A percentile compares a stretch with the other conserved stretches of the same genome.
Conservation (phyloP, 2,329 filamentous ascomycete genomes). For the Tetracladium maxilliforme region DNA sequence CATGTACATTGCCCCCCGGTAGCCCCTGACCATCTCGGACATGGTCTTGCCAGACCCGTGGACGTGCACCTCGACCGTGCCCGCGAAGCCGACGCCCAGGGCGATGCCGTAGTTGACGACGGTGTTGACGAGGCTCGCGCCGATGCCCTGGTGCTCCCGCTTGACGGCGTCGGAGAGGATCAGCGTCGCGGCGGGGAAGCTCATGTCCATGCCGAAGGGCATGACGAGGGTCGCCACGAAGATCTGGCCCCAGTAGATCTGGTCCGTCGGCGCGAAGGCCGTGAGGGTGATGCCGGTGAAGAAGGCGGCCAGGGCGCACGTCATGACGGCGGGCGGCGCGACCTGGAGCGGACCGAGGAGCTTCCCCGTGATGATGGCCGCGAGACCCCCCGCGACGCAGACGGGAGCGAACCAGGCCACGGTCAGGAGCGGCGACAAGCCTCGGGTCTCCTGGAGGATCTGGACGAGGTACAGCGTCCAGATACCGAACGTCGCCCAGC, state of each 20-base stretch:
- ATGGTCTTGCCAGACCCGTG: slow-evolving; percentile 22
- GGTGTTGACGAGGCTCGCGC: slow-evolving; percentile 43
- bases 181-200: slow-evolving; percentile 45
- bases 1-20: slow-evolving; percentile 6
- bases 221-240: slow-evolving; percentile 44
- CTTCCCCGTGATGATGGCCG: slow-evolving; percentile 17
- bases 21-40: slow-evolving; percentile 6
- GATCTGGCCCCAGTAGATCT: slow-evolving; percentile 49
- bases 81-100: slow-evolving; percentile 49
- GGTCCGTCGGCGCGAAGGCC: slow-evolving; percentile 30
- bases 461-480: slow-evolving; percentile 13
- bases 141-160: slow-evolving; percentile 31
- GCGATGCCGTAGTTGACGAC: slow-evolving; percentile 57
- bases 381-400: slow-evolving; percentile 13
- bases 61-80: slow-evolving; percentile 40
- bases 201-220: slow-evolving; percentile 53
- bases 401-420: slow-evolving; percentile 13
- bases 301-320: slow-evolving; percentile 19
- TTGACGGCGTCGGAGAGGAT: slow-evolving; percentile 37
- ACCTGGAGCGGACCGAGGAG: slow-evolving; percentile 10
- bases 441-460: slow-evolving; percentile 10
- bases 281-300: slow-evolving; percentile 22
- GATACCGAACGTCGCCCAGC: slow-evolving; percentile 13
- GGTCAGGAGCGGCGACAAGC: slow-evolving; percentile 13
- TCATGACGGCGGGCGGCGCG: slow-evolving; percentile 14